A percentile compares a stretch with the other conserved stretches of the same genome.
These are phyloP conservation scores for Amborella trichopoda DNA, from an alignment of 164 flowering plant genomes.

Conservation along the genomic window DNA sequence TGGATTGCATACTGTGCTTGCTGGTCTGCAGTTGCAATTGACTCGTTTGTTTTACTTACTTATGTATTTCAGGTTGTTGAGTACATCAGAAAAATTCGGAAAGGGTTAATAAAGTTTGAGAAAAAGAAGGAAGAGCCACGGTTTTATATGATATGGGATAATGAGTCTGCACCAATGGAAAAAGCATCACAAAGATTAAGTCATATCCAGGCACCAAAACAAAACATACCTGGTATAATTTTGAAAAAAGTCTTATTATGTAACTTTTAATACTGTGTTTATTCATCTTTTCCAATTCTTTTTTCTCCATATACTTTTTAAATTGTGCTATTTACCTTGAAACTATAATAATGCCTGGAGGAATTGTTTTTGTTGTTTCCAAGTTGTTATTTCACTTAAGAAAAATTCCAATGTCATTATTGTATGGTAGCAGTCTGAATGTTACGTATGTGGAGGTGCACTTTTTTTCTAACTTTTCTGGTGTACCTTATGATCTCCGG, in stretches of 20 bases:
- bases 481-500: background rate
- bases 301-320: too few relatives aligned
- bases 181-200: constrained; percentile 39
- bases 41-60: background rate
- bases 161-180: constrained; percentile 52
- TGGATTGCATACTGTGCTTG: too few relatives aligned
- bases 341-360: too few relatives aligned
- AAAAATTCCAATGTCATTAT: too few relatives aligned
- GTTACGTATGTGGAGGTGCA: too few relatives aligned
- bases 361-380: too few relatives aligned
- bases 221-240: constrained; percentile 71
- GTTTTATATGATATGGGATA: constrained; percentile 64
- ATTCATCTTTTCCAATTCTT: too few relatives aligned
- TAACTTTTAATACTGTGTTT: too few relatives aligned
- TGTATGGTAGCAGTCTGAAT: too few relatives aligned
- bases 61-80: constrained; percentile 39
- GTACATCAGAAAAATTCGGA: constrained; percentile 55
- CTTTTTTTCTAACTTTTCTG: background rate
- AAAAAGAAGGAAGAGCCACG: constrained; percentile 60
- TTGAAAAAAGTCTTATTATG: too few relatives aligned
- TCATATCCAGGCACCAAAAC: constrained; percentile 82
- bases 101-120: constrained; percentile 68
- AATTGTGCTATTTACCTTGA: too few relatives aligned
- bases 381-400: too few relatives aligned
- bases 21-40: background rate